These are phyloP conservation scores for Periconia digitata DNA, from an alignment of 2,329 filamentous ascomycete species.

Conservation along the genomic window DNA sequence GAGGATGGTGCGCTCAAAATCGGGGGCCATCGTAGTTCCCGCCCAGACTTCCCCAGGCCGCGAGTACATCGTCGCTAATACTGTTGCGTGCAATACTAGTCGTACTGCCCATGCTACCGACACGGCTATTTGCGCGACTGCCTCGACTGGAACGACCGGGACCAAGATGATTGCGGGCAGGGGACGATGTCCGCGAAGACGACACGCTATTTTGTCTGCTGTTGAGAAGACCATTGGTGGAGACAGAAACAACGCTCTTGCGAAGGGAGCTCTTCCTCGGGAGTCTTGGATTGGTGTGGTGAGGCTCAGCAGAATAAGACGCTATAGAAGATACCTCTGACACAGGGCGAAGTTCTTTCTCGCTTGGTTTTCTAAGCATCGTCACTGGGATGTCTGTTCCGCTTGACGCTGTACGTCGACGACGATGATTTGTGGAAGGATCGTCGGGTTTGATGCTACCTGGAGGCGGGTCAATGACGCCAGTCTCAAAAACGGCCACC, in stretches of 20 bases:
- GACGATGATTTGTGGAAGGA: slow-evolving; percentile 21
- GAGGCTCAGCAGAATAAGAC: slow-evolving; percentile 23
- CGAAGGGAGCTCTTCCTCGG: slow-evolving; percentile 19
- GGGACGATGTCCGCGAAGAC: slow-evolving; percentile 22
- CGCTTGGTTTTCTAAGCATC: slow-evolving; percentile 1
- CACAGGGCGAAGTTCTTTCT: slow-evolving; percentile 17
- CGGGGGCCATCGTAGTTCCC: slow-evolving; percentile 26
- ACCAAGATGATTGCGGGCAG: background rate
- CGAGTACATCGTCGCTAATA: slow-evolving; percentile 50
- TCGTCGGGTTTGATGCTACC: slow-evolving; percentile 26
- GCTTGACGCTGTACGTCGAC: slow-evolving; percentile 39
- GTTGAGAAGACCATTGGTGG: slow-evolving; percentile 8
- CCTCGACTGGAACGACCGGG: slow-evolving; percentile 10
- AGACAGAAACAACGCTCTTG: slow-evolving; percentile 17
- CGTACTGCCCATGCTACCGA: slow-evolving; percentile 22
- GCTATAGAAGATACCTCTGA: slow-evolving; percentile 26
- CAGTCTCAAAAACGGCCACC: slow-evolving; percentile 22
- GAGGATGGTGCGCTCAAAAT: too few relatives aligned
- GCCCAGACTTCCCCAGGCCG: slow-evolving; percentile 51
- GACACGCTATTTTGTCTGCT: slow-evolving; percentile 26
- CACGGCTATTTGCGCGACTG: slow-evolving; percentile 21
- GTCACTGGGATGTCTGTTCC: slow-evolving; percentile 24
- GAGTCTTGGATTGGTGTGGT: slow-evolving; percentile 10
- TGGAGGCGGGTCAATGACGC: slow-evolving; percentile 24
- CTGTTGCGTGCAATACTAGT: slow-evolving; percentile 33